Evolutionary conservation across 179 eudicot species (phyloP).

Genomic region (Heliamphora pulchella): DNA sequence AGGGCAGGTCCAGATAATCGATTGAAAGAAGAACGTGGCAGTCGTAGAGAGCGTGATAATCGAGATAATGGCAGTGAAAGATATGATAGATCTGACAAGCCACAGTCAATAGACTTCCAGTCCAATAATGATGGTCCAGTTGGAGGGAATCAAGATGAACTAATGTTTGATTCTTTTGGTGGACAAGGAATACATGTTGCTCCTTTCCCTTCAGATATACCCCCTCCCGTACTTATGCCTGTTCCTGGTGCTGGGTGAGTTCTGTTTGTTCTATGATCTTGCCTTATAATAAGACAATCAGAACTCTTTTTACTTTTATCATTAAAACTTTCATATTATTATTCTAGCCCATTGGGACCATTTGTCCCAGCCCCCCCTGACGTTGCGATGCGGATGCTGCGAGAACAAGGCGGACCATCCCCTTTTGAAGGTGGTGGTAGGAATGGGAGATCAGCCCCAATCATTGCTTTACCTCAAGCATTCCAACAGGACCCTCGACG

Average conservation of each 20-base stretch:
- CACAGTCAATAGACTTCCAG: conserved; percentile 50
- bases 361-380: conserved; percentile 99
- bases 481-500: conserved; percentile 95
- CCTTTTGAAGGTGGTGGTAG: conserved; percentile 81
- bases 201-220: conserved; percentile 63
- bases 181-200: conserved; percentile 75
- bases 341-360: conserved; percentile 90
- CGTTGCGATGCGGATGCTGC: conserved; percentile 87
- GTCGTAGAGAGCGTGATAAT: conserved; percentile 64
- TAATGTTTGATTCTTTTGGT: conserved; percentile 62
- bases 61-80: conserved; percentile 58
- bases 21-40: conserved; percentile 70
- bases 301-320: background rate
- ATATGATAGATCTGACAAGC: conserved; percentile 67
- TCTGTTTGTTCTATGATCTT: background rate
- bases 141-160: conserved; percentile 68
- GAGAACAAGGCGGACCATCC: conserved; percentile 85
- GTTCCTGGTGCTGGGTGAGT: conserved; percentile 99
- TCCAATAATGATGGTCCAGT: conserved; percentile 44
- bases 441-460: conserved; percentile 61
- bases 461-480: conserved; percentile 66
- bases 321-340: conserved; percentile 12
- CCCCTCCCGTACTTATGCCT: conserved; percentile 92
- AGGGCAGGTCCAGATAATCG: conserved; percentile 61
- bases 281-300: background rate